Conservation (phyloP, 345 rosid species). For the Adansonia digitata region DNA sequence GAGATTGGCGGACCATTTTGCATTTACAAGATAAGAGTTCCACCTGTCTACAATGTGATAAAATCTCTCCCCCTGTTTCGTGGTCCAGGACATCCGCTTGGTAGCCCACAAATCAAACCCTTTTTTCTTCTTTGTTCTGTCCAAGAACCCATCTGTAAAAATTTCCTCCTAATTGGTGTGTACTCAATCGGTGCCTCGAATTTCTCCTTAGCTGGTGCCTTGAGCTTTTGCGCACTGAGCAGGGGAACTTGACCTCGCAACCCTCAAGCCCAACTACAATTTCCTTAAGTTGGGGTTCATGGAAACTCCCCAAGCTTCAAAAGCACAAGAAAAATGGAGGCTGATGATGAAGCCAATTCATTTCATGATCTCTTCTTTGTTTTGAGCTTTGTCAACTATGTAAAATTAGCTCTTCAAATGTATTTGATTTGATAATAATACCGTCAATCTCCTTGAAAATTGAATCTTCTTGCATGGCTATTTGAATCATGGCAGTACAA, state of each 20-base stretch:
- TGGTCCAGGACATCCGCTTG: neutral
- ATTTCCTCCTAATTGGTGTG: neutral
- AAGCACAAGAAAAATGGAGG: neutral
- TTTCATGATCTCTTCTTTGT: neutral
- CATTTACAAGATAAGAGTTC: neutral
- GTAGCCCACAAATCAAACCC: too few species aligned
- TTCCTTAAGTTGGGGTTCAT: neutral
- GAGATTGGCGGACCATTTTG: neutral
- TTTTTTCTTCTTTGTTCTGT: too few species aligned
- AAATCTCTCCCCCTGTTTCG: neutral
- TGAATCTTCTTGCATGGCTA: neutral
- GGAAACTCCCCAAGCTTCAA: neutral
- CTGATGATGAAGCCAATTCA: neutral
- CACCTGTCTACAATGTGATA: neutral
- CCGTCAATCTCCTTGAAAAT: neutral
- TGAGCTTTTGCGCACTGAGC: neutral
- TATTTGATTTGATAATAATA: neutral
- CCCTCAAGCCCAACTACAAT: neutral
- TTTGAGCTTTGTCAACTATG: neutral
- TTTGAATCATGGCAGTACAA: neutral
- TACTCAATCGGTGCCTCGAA: neutral
- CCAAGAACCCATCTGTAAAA: too few species aligned
- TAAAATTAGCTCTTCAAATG: neutral
- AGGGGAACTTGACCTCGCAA: neutral
- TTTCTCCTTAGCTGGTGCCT: neutral